Evolutionary conservation across 2,329 filamentous ascomycete genomes (phyloP).

Genomic region (Diplodia sapinea): DNA sequence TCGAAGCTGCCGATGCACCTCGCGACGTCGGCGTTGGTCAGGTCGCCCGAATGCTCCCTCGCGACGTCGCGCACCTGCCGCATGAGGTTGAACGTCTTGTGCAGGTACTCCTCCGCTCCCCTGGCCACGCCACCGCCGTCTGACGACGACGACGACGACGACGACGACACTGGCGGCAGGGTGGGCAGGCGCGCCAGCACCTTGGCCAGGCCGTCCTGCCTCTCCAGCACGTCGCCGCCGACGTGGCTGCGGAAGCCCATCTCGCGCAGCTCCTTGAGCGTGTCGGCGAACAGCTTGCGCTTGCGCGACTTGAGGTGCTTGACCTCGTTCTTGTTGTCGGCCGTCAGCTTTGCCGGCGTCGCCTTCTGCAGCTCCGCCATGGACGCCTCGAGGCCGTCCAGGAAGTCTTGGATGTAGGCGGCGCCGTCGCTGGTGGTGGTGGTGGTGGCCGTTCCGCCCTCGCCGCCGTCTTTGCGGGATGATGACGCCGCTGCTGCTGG

Average conservation of each 20-base stretch:
- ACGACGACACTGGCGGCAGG: conserved; percentile 42
- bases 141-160: too few relatives aligned
- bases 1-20: conserved; percentile 87
- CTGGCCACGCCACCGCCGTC: conserved; percentile 31
- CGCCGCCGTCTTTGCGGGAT: conserved; percentile 30
- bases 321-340: conserved; percentile 82
- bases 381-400: conserved; percentile 69
- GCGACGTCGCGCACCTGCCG: conserved; percentile 69
- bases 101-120: conserved; percentile 73
- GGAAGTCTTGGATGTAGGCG: conserved; percentile 68
- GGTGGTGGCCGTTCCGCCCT: too few relatives aligned
- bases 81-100: conserved; percentile 77
- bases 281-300: conserved; percentile 87
- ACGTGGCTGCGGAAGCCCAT: conserved; percentile 92
- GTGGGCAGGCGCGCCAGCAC: conserved; percentile 65
- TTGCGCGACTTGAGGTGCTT: conserved; percentile 93
- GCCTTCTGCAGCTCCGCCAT: conserved; percentile 79
- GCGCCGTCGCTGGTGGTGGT: conserved; percentile 59
- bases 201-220: conserved; percentile 72
- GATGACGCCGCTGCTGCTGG: conserved; percentile 43
- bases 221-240: conserved; percentile 71
- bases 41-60: conserved; percentile 79
- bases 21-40: conserved; percentile 78
- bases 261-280: conserved; percentile 76
- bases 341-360: conserved; percentile 79